Evolutionary conservation across 495 filamentous ascomycete genomes (phyloP).

Genomic region (Podospora sp.): DNA sequence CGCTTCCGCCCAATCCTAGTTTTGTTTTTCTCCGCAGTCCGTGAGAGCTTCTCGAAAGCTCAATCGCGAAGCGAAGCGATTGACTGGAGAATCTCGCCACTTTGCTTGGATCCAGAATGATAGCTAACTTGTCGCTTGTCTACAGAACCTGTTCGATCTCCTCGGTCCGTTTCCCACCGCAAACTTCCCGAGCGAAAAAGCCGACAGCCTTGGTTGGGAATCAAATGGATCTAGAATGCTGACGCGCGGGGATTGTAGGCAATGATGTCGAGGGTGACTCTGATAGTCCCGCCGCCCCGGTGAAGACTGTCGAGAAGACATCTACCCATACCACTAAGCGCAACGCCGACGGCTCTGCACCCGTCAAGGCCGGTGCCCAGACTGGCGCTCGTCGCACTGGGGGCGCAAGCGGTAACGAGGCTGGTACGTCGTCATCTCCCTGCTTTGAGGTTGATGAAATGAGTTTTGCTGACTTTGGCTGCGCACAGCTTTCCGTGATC

Average conservation of each 20-base stretch:
- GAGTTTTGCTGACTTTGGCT: slow-evolving; percentile 20
- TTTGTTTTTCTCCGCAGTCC: not conserved
- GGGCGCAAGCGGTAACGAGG: slow-evolving; percentile 71
- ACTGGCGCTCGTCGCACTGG: slow-evolving; percentile 57
- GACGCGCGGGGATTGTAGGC: slow-evolving; percentile 54
- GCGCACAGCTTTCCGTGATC: slow-evolving; percentile 81
- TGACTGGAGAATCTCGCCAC: not conserved
- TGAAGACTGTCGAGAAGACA: slow-evolving; percentile 85
- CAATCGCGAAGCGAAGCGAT: not conserved
- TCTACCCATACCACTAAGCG: slow-evolving; percentile 80
- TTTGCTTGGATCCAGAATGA: slow-evolving; percentile 18
- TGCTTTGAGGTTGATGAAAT: slow-evolving; percentile 6
- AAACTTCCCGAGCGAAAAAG: slow-evolving; percentile 22
- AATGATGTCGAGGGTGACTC: slow-evolving; percentile 88
- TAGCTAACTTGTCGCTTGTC: slow-evolving; percentile 30
- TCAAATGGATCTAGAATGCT: not conserved
- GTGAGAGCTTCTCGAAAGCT: not conserved
- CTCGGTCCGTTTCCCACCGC: slow-evolving; percentile 61
- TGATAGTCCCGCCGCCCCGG: slow-evolving; percentile 74
- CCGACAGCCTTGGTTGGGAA: not conserved
- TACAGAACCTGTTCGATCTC: slow-evolving; percentile 82
- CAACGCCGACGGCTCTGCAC: slow-evolving; percentile 77
- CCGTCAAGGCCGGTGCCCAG: slow-evolving; percentile 49
- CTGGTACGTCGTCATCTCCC: slow-evolving; percentile 57
- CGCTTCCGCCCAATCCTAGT: not conserved